A percentile compares a stretch with the other conserved stretches of the same genome.
These are phyloP conservation scores for Crithidia bombi DNA, from an alignment of 208 protist species.

Conservation along the genomic window DNA sequence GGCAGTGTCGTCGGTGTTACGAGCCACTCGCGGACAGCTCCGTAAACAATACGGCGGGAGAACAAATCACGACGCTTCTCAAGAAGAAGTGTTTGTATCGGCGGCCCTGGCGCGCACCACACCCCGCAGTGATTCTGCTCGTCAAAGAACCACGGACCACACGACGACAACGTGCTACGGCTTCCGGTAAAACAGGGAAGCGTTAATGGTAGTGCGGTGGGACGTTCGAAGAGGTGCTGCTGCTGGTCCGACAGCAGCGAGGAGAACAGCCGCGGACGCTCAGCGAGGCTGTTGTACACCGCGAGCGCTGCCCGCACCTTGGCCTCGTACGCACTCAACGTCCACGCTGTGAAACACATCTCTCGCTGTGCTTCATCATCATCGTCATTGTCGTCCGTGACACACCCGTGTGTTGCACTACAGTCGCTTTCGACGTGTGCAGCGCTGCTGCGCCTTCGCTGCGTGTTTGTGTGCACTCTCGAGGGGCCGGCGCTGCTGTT, in stretches of 20 bases:
- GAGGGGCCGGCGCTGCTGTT: background rate
- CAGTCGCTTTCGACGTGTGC: background rate
- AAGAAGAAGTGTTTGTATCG: conserved; percentile 60
- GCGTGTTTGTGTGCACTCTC: background rate
- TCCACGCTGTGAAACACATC: conserved; percentile 75
- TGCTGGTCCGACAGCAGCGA: conserved; percentile 28
- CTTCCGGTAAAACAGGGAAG: no score
- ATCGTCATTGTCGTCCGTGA: background rate
- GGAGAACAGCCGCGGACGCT: conserved; percentile 58
- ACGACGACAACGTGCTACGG: background rate
- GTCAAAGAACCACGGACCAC: background rate
- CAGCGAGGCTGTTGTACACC: conserved; percentile 76
- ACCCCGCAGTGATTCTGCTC: conserved; percentile 15
- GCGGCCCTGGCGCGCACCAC: conserved; percentile 22
- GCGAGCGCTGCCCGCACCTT: conserved; percentile 77
- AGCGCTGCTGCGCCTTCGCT: background rate
- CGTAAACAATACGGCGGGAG: conserved; percentile 36
- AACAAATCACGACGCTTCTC: conserved; percentile 42
- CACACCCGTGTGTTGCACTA: background rate
- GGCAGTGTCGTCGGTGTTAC: background rate
- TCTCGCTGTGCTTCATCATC: conserved; percentile 39
- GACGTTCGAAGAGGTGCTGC: background rate
- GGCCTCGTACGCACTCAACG: conserved; percentile 54
- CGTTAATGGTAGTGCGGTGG: no score
- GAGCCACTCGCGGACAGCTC: conserved; percentile 26